phyloP scores from a whole-genome alignment of 495 filamentous ascomycete species.

The Penicillium ochrochloron region DNA sequence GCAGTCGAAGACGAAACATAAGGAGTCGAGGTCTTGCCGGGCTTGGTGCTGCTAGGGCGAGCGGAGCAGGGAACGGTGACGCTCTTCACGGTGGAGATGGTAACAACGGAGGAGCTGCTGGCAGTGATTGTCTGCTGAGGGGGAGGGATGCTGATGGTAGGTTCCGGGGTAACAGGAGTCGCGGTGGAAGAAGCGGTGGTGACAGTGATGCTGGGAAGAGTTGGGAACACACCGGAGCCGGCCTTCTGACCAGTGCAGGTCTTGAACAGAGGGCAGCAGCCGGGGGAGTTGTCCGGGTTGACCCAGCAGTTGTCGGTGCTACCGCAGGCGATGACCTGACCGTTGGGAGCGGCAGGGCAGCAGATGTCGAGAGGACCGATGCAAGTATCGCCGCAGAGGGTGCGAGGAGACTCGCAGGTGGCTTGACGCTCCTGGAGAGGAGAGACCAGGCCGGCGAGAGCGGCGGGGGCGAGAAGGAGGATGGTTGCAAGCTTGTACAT shows the following conservation, averaged over 20 bases:
- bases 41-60: background rate
- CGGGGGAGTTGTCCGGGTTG: background rate
- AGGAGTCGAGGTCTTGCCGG: background rate
- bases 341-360: background rate
- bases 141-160: background rate
- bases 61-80: background rate
- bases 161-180: background rate
- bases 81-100: background rate
- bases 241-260: background rate
- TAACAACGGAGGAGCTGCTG: background rate
- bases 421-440: constrained; percentile 2
- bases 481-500: background rate
- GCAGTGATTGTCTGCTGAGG: constrained; percentile 1
- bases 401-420: background rate
- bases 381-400: background rate
- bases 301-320: background rate
- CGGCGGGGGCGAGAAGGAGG: background rate
- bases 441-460: background rate
- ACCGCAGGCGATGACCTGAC: background rate
- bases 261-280: background rate
- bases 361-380: background rate
- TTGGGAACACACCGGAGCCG: background rate
- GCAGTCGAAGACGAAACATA: background rate
- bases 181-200: background rate
- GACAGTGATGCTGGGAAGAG: background rate